Percentiles rank a stretch among this genome's conserved stretches.
Conservation (phyloP, 2,329 filamentous ascomycete species). For the Penicillium verrucosum region DNA sequence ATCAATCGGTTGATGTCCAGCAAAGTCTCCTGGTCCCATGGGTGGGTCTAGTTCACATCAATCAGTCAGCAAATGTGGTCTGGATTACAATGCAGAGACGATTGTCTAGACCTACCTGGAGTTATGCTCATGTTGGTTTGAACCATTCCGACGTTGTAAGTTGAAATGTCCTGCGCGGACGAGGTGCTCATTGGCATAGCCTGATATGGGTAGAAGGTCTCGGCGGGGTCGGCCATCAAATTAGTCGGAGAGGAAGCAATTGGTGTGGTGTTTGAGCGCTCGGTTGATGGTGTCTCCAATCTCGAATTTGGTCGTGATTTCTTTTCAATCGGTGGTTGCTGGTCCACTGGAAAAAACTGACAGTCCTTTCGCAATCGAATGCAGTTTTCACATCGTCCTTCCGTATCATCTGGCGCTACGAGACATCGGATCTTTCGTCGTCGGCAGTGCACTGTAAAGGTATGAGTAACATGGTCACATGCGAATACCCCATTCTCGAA, state of each 20-base stretch:
- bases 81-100: background rate
- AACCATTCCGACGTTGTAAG: conserved; percentile 32
- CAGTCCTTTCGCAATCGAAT: conserved; percentile 93
- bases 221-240: conserved; percentile 32
- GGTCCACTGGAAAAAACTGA: conserved; percentile 85
- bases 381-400: conserved; percentile 84
- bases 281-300: conserved; percentile 43
- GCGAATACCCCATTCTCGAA: background rate
- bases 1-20: conserved; percentile 32
- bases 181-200: conserved; percentile 32
- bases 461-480: conserved; percentile 19
- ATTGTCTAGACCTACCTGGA: conserved; percentile 31
- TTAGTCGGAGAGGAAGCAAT: conserved; percentile 42
- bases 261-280: conserved; percentile 49
- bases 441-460: conserved; percentile 75
- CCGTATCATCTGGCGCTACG: conserved; percentile 66
- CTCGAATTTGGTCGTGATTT: conserved; percentile 46
- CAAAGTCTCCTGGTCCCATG: conserved; percentile 29
- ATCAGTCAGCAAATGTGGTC: conserved; percentile 8
- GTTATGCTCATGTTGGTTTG: conserved; percentile 35
- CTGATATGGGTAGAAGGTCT: conserved; percentile 38
- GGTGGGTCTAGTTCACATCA: conserved; percentile 26
- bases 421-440: conserved; percentile 92
- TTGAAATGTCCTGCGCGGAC: conserved; percentile 33
- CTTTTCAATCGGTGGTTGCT: conserved; percentile 57